Percentiles rank a stretch among this genome's conserved stretches.
phyloP scores from a whole-genome alignment of 441 rosid genomes.

The Erysimum cheiri region DNA sequence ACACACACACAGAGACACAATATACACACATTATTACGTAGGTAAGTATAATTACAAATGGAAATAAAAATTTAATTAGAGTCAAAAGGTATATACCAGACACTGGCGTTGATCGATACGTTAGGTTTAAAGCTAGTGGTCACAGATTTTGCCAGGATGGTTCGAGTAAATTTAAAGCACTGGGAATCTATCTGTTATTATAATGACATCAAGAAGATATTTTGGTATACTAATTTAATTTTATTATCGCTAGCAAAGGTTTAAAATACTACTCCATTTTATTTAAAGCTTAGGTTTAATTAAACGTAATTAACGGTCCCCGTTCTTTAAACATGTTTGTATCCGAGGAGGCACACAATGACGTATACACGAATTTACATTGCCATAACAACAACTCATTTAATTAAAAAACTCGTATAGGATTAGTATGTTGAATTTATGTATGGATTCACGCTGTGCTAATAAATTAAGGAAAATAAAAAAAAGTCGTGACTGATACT shows the following conservation, averaged over 20 bases:
- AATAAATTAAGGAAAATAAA: too few relatives aligned
- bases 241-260: not conserved
- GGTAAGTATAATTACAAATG: not conserved
- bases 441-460: too few relatives aligned
- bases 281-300: conserved; percentile 5
- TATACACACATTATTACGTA: not conserved
- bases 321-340: conserved; percentile 36
- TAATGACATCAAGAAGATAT: conserved; percentile 31
- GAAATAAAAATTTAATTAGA: not conserved
- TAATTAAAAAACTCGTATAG: too few relatives aligned
- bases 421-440: too few relatives aligned
- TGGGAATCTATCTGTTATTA: conserved; percentile 41
- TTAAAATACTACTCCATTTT: not conserved
- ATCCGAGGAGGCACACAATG: conserved; percentile 31
- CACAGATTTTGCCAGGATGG: conserved; percentile 39
- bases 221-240: not conserved
- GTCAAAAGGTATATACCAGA: not conserved
- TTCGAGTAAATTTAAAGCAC: conserved; percentile 31
- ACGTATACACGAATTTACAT: conserved; percentile 15
- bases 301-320: conserved; percentile 37
- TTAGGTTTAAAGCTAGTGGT: conserved; percentile 36
- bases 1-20: too few relatives aligned
- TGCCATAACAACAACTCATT: not conserved
- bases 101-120: conserved; percentile 36
- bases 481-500: too few relatives aligned